Conservation (phyloP, 2,329 filamentous ascomycete species). For the Coniochaeta prunicola region DNA sequence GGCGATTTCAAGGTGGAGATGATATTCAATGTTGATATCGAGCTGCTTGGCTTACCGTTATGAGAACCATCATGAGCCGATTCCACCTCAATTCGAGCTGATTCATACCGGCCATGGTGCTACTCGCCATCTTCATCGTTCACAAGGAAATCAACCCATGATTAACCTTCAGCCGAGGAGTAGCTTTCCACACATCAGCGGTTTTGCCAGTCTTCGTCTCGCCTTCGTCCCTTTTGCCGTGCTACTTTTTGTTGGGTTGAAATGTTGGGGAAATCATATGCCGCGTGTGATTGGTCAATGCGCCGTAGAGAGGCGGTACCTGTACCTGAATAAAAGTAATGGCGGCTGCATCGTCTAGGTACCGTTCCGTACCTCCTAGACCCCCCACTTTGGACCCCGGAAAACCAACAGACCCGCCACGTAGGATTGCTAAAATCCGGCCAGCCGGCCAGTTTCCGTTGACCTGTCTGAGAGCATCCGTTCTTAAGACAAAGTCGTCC, state of each 20-base stretch:
- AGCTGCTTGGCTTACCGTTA: not conserved
- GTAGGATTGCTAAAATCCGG: not conserved
- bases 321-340: not conserved
- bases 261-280: not conserved
- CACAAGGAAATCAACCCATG: not conserved
- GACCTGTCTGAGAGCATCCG: not conserved
- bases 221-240: not conserved
- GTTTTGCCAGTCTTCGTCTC: not conserved
- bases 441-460: not conserved
- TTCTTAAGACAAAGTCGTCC: not conserved
- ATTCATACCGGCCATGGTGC: not conserved
- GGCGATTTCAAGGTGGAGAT: not conserved
- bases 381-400: not conserved
- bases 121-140: not conserved
- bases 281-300: not conserved
- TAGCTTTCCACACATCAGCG: not conserved
- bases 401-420: not conserved
- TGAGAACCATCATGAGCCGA: not conserved
- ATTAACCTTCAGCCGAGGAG: not conserved
- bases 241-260: not conserved
- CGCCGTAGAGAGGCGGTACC: not conserved
- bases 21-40: not conserved
- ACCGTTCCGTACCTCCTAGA: not conserved
- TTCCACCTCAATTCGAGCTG: not conserved
- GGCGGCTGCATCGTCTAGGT: not conserved